A percentile compares a stretch with the other conserved stretches of the same genome.
phyloP scores from a whole-genome alignment of 352 stramenopile genomes.

The Globisporangium takayamanum region DNA sequence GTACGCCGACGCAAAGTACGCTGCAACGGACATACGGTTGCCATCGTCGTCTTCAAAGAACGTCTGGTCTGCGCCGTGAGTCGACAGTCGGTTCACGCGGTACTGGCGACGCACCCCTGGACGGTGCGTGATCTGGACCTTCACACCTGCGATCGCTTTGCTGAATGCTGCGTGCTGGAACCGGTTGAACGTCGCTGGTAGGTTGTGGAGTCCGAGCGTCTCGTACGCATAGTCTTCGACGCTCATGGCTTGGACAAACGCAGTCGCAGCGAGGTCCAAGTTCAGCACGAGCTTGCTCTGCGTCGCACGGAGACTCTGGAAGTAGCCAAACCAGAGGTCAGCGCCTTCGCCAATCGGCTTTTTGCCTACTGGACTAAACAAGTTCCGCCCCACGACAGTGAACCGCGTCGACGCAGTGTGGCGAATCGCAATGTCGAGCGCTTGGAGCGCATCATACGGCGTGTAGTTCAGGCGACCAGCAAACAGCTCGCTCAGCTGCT shows the following conservation, averaged over 20 bases:
- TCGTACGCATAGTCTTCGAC: conserved; percentile 45
- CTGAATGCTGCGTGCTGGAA: conserved; percentile 39
- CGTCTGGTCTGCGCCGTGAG: conserved; percentile 31
- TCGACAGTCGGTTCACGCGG: conserved; percentile 60
- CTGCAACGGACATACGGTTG: conserved; percentile 32
- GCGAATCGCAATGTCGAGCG: conserved; percentile 59
- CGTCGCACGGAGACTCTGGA: conserved; percentile 60
- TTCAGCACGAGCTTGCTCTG: conserved; percentile 66
- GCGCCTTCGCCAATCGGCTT: conserved; percentile 50
- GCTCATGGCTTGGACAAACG: conserved; percentile 58
- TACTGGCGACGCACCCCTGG: conserved; percentile 47
- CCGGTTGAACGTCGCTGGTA: conserved; percentile 28
- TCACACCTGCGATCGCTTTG: conserved; percentile 59
- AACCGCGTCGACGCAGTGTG: conserved; percentile 49
- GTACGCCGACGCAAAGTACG: conserved; percentile 59
- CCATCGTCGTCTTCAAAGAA: conserved; percentile 59
- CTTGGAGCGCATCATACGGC: conserved; percentile 64
- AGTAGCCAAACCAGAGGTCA: conserved; percentile 68
- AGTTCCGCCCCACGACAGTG: conserved; percentile 47
- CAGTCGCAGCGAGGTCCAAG: conserved; percentile 62
- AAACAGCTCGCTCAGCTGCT: conserved; percentile 54
- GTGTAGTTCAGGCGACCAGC: conserved; percentile 59
- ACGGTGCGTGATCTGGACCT: conserved; percentile 60
- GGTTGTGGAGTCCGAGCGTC: conserved; percentile 18
- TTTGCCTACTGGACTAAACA: conserved; percentile 37